Evolutionary conservation across 805 yeast genomes (phyloP).

Genomic region (Metschnikowia matae): DNA sequence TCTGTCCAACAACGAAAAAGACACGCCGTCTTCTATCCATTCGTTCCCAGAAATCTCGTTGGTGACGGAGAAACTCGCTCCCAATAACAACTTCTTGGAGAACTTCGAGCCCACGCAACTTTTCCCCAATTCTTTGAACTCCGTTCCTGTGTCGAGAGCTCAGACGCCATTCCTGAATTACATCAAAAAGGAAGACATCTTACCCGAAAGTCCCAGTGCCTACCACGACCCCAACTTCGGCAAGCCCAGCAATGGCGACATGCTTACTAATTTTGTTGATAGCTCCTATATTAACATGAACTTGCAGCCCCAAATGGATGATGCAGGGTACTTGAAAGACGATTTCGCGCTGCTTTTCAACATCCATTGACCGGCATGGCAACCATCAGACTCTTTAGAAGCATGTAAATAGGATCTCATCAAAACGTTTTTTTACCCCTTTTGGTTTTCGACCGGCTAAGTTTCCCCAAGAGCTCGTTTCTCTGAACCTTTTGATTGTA

Average conservation of each 20-base stretch:
- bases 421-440: conserved; percentile 15
- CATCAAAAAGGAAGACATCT: conserved; percentile 5
- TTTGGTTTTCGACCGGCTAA: conserved; percentile 27
- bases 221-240: conserved; percentile 6
- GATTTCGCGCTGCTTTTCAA: conserved; percentile 15
- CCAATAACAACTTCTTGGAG: conserved; percentile 42
- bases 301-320: conserved; percentile 24
- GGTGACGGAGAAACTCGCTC: conserved; percentile 49
- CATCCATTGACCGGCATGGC: not conserved
- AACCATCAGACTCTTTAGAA: not conserved
- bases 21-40: conserved; percentile 35
- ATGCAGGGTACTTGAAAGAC: conserved; percentile 15
- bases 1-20: conserved; percentile 16
- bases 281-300: conserved; percentile 42
- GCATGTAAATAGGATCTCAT: not conserved
- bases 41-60: conserved; percentile 53
- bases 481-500: conserved; percentile 79
- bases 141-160: conserved; percentile 35
- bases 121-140: conserved; percentile 41
- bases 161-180: conserved; percentile 27
- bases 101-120: conserved; percentile 56
- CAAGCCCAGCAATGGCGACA: conserved; percentile 12
- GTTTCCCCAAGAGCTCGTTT: conserved; percentile 34
- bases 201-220: conserved; percentile 5
- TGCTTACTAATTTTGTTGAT: conserved; percentile 37